phyloP scores from a whole-genome alignment of 192 early-diverging fungal species.

The Entomortierella lignicola region DNA sequence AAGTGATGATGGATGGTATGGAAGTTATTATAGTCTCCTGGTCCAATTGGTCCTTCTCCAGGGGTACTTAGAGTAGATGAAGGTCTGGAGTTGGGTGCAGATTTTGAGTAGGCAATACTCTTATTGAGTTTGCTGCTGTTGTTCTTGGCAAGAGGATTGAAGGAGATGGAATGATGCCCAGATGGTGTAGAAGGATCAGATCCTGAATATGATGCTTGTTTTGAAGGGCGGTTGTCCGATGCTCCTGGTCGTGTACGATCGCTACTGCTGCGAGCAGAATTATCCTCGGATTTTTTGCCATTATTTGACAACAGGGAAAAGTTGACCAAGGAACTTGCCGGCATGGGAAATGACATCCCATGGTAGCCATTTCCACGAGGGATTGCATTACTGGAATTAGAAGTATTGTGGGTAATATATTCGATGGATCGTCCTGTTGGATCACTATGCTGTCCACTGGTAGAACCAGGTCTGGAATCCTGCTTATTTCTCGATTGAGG shows the following conservation, averaged over 20 bases:
- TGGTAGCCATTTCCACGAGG: constrained; percentile 48
- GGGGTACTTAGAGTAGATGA: constrained; percentile 22
- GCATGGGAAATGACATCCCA: constrained; percentile 49
- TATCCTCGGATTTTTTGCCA: not conserved
- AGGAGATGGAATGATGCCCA: not conserved
- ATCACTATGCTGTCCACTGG: constrained; percentile 16
- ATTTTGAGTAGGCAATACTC: not conserved
- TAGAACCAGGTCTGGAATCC: not conserved
- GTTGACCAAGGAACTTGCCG: constrained; percentile 22
- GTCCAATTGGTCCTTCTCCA: constrained; percentile 1
- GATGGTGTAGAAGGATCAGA: constrained; percentile 27
- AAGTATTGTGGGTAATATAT: constrained; percentile 11
- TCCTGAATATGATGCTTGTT: not conserved
- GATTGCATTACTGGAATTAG: constrained; percentile 13
- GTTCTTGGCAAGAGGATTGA: not conserved
- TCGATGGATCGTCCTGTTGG: constrained; percentile 28
- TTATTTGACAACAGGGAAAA: constrained; percentile 21
- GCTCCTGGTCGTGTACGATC: not conserved
- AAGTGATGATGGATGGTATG: constrained; percentile 38
- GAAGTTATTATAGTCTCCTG: constrained; percentile 26
- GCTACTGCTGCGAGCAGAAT: not conserved
- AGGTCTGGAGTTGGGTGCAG: constrained; percentile 4
- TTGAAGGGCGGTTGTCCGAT: not conserved
- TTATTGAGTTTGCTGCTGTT: constrained; percentile 1
- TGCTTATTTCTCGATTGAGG: not conserved